Evolutionary conservation across 306 rosid species (phyloP).

Genomic region (Arachis stenosperma): DNA sequence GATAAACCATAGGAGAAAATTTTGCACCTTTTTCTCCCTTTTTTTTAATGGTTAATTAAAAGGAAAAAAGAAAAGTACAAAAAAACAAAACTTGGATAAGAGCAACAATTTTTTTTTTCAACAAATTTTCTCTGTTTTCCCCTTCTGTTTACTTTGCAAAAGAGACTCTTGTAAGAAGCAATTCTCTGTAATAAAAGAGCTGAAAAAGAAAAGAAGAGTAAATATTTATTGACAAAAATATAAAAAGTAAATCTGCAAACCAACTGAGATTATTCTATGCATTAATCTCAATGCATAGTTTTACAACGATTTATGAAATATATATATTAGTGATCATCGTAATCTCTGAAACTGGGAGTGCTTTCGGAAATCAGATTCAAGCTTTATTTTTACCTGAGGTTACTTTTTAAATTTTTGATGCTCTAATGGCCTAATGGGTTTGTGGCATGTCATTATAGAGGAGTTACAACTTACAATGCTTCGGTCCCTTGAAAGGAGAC

Average conservation of each 20-base stretch:
- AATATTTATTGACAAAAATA: constrained; percentile 25
- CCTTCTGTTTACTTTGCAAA: constrained; percentile 16
- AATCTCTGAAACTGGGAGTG: background rate
- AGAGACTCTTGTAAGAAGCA: constrained; percentile 37
- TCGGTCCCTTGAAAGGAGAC: constrained; percentile 36
- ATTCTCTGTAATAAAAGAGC: constrained; percentile 41
- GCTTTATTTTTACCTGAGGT: background rate
- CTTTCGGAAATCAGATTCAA: background rate
- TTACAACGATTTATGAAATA: too few species aligned
- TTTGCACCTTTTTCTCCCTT: constrained; percentile 30
- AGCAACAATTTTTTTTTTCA: background rate
- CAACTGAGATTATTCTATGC: background rate
- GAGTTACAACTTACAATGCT: background rate
- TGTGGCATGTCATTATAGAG: constrained; percentile 1
- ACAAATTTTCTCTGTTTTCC: background rate
- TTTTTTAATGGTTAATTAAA: constrained; percentile 21
- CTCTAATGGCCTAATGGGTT: constrained; percentile 14
- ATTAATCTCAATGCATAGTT: background rate
- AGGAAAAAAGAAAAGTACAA: constrained; percentile 17
- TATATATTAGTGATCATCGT: background rate
- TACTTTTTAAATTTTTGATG: background rate
- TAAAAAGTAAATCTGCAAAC: background rate
- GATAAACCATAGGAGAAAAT: constrained; percentile 66
- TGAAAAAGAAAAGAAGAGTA: background rate
- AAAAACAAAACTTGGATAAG: constrained; percentile 22